These are phyloP conservation scores for Ophiocordyceps australis DNA, from an alignment of 2,329 filamentous ascomycete genomes.

Conservation along the genomic window DNA sequence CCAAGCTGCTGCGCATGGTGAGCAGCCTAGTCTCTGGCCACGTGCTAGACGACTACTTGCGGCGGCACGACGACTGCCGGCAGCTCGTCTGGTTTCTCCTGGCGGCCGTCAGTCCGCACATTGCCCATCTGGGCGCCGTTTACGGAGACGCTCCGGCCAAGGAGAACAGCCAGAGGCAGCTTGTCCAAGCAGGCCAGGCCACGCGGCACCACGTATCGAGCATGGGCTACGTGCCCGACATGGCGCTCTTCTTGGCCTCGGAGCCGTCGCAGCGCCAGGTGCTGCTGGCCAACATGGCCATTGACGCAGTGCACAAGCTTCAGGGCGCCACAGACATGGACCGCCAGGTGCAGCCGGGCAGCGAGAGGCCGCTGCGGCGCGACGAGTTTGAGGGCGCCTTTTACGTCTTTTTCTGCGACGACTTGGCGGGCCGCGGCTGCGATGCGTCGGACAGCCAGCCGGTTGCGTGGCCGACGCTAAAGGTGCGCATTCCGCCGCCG, in stretches of 20 bases:
- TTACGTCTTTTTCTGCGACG: not conserved
- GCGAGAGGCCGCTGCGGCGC: not conserved
- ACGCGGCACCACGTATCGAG: not conserved
- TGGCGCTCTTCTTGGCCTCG: not conserved
- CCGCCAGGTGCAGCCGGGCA: not conserved
- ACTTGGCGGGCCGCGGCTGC: not conserved
- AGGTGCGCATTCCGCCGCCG: too few relatives aligned
- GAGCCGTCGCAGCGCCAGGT: not conserved
- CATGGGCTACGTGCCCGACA: not conserved
- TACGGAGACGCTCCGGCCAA: too few relatives aligned
- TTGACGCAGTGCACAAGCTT: conserved; percentile 3
- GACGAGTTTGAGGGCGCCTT: not conserved
- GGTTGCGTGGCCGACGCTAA: too few relatives aligned
- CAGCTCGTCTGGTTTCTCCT: conserved; percentile 5
- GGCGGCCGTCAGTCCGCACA: conserved; percentile 5
- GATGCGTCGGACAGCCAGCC: not conserved
- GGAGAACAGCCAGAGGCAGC: too few relatives aligned
- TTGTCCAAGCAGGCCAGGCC: too few relatives aligned
- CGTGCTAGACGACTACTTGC: conserved; percentile 7
- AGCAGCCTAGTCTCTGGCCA: too few relatives aligned
- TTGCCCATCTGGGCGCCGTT: too few relatives aligned
- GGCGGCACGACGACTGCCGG: conserved; percentile 3
- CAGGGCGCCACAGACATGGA: not conserved
- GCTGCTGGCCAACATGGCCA: not conserved
- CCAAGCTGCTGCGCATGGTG: too few relatives aligned